These are phyloP conservation scores for Neonothopanus nambi DNA, from an alignment of 1,284 basidiomycete species.

Conservation along the genomic window DNA sequence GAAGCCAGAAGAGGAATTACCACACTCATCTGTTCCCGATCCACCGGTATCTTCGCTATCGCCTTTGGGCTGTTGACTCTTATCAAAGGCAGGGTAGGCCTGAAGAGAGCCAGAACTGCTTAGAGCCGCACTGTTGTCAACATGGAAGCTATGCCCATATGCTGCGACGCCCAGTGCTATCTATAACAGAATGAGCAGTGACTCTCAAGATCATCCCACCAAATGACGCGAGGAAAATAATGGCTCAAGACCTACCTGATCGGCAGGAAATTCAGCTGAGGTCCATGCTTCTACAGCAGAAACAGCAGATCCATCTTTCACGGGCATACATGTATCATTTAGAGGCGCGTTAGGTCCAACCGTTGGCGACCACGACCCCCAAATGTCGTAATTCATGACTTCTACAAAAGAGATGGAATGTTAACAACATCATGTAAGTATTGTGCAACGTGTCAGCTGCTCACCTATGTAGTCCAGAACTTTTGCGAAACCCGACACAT, in stretches of 20 bases:
- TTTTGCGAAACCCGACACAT: slow-evolving; percentile 72
- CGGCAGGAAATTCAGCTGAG: slow-evolving; percentile 73
- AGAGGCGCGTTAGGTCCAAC: slow-evolving; percentile 72
- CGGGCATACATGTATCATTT: slow-evolving; percentile 69
- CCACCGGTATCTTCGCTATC: slow-evolving; percentile 44
- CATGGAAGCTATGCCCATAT: slow-evolving; percentile 68
- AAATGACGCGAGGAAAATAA: neutral
- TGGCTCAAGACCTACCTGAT: slow-evolving; percentile 62
- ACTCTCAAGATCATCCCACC: neutral
- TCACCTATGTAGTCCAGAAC: slow-evolving; percentile 71
- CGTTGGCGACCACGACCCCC: slow-evolving; percentile 52
- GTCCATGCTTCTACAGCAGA: slow-evolving; percentile 77
- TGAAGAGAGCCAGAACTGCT: slow-evolving; percentile 32
- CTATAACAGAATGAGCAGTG: neutral
- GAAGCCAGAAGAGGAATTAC: slow-evolving; percentile 28
- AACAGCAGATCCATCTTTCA: slow-evolving; percentile 74
- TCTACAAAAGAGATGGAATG: no score
- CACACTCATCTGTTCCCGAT: slow-evolving; percentile 49
- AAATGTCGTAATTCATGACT: slow-evolving; percentile 90
- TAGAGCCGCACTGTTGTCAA: slow-evolving; percentile 42
- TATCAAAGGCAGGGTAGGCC: slow-evolving; percentile 52
- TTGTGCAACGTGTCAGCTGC: no score
- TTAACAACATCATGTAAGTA: no score
- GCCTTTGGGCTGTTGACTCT: slow-evolving; percentile 44
- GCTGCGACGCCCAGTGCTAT: slow-evolving; percentile 74